Evolutionary conservation across 2,329 filamentous ascomycete genomes (phyloP).

Genomic region (Pseudogymnoascus sp.): DNA sequence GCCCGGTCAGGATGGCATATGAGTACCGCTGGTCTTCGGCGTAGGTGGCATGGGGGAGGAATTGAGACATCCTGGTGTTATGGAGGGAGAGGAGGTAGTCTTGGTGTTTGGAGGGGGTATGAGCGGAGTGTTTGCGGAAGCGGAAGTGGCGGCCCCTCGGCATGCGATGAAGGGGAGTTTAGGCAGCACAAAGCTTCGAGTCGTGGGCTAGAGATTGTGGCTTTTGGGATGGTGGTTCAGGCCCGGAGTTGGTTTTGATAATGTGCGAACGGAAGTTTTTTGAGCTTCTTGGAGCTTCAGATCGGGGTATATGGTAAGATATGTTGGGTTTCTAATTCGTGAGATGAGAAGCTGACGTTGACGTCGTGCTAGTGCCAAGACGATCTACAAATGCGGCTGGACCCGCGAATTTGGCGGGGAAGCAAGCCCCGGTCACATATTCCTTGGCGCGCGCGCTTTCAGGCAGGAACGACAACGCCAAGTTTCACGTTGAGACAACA

Average conservation of each 20-base stretch:
- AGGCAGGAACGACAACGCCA: neutral
- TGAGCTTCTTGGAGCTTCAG: neutral
- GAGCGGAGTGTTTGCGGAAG: neutral
- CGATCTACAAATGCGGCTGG: neutral
- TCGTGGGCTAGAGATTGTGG: neutral
- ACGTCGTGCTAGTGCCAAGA: neutral
- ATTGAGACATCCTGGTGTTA: constrained; percentile 42
- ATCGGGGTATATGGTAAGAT: neutral
- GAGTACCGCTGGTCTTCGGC: constrained; percentile 55
- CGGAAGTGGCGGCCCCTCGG: neutral
- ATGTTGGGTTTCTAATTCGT: neutral
- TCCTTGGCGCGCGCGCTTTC: neutral
- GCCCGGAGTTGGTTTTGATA: too few relatives aligned
- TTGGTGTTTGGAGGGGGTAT: neutral
- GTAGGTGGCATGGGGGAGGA: constrained; percentile 43
- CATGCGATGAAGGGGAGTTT: neutral
- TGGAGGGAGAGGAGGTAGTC: neutral
- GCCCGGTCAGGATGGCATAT: constrained; percentile 47
- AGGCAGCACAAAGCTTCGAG: neutral
- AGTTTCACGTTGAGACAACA: neutral
- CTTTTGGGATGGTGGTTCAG: neutral
- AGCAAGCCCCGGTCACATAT: neutral
- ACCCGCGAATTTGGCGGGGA: neutral
- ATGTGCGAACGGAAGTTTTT: neutral
- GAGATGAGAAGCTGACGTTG: neutral